These are phyloP conservation scores for Thermomucor indicae-seudaticae DNA, from an alignment of 371 early-diverging fungal species.

Conservation along the genomic window DNA sequence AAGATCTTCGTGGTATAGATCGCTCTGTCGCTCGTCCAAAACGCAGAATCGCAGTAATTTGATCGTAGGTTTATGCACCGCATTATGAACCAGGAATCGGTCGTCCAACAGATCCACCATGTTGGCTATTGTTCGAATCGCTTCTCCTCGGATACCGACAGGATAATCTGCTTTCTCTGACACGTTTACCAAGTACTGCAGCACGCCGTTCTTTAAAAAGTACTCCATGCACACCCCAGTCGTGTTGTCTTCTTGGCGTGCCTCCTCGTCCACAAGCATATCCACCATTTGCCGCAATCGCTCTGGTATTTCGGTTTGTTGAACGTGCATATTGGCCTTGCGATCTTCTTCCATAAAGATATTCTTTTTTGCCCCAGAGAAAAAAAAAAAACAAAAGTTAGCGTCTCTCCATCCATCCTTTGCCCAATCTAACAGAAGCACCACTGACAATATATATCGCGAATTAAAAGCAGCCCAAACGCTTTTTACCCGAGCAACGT, in stretches of 20 bases:
- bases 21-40: conserved; percentile 52
- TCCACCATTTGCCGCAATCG: conserved; percentile 83
- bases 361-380: too few relatives aligned
- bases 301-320: conserved; percentile 77
- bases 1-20: conserved; percentile 76
- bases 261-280: conserved; percentile 88
- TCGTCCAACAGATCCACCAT: conserved; percentile 86
- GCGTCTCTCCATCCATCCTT: neutral
- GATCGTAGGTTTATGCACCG: conserved; percentile 85
- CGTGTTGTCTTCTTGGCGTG: conserved; percentile 62
- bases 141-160: conserved; percentile 79
- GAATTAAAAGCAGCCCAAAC: too few relatives aligned
- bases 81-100: conserved; percentile 84
- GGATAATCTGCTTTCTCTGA: conserved; percentile 80
- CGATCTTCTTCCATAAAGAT: conserved; percentile 56
- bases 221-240: conserved; percentile 92
- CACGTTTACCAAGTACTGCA: conserved; percentile 74
- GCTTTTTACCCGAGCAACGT: too few relatives aligned
- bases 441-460: too few relatives aligned
- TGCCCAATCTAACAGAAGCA: too few relatives aligned
- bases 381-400: neutral
- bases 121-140: conserved; percentile 75
- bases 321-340: conserved; percentile 53
- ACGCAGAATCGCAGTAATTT: conserved; percentile 73
- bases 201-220: conserved; percentile 78